A percentile compares a stretch with the other conserved stretches of the same genome.
phyloP scores from a whole-genome alignment of 148 eudicot species.

The Salicornia ramosissima region DNA sequence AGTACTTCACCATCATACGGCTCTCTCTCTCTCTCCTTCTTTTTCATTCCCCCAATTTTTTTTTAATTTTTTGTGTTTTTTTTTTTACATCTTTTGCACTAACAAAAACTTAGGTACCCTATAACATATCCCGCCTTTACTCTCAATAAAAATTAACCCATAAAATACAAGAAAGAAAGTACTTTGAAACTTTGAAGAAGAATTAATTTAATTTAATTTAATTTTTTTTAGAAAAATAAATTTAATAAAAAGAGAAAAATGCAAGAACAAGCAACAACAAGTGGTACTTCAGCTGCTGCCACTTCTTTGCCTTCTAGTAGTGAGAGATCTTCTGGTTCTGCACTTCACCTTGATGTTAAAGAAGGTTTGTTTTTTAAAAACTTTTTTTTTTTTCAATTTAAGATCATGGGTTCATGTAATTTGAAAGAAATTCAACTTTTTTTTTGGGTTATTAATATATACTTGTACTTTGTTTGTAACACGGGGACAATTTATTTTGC shows the following conservation, averaged over 20 bases:
- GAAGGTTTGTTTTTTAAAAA: constrained; percentile 49
- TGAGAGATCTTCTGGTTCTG: constrained; percentile 97
- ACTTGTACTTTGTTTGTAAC: not conserved
- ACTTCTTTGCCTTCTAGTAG: constrained; percentile 87
- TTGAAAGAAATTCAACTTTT: no score
- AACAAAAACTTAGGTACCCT: no score
- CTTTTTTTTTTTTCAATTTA: not conserved
- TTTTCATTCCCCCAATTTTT: not conserved
- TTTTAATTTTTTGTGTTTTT: not conserved
- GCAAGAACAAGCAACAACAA: constrained; percentile 71
- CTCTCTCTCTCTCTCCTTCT: constrained; percentile 12
- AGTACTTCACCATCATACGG: constrained; percentile 41
- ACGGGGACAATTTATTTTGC: no score
- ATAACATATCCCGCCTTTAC: constrained; percentile 52
- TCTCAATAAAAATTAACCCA: not conserved
- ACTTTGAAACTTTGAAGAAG: not conserved
- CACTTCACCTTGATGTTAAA: constrained; percentile 66
- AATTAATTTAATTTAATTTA: not conserved
- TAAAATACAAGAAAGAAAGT: not conserved
- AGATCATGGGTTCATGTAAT: no score
- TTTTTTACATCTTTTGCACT: no score
- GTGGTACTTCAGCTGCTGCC: constrained; percentile 54
- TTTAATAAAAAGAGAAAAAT: constrained; percentile 27
- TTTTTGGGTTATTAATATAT: not conserved
- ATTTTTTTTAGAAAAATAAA: not conserved